Evolutionary conservation across 352 stramenopile species (phyloP).

Genomic region (Phytopythium ostracodes): DNA sequence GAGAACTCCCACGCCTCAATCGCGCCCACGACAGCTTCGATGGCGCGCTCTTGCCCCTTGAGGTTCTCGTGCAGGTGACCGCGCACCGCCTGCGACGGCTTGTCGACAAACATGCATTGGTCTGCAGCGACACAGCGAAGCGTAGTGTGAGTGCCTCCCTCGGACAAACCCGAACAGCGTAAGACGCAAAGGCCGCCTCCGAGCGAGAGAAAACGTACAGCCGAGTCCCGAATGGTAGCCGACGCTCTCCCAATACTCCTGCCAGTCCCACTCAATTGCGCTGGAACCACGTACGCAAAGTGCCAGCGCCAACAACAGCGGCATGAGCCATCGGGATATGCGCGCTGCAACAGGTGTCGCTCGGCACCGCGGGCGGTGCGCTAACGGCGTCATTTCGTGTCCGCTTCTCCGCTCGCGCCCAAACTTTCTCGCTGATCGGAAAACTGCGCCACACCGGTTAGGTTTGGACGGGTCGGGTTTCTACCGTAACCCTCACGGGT

Average conservation of each 20-base stretch:
- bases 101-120: constrained; percentile 69
- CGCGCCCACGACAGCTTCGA: constrained; percentile 61
- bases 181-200: too few relatives aligned
- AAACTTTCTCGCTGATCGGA: constrained; percentile 1
- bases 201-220: constrained; percentile 25
- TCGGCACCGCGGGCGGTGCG: not conserved
- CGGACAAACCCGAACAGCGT: too few relatives aligned
- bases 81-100: constrained; percentile 54
- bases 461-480: not conserved
- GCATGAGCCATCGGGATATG: constrained; percentile 1
- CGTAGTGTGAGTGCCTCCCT: constrained; percentile 6
- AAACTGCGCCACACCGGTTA: too few relatives aligned
- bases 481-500: too few relatives aligned
- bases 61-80: constrained; percentile 49
- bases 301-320: constrained; percentile 14
- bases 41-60: constrained; percentile 56
- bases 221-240: constrained; percentile 46
- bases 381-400: constrained; percentile 1
- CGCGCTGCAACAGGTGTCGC: not conserved
- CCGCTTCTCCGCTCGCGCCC: too few relatives aligned
- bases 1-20: constrained; percentile 84
- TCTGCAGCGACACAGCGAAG: constrained; percentile 23
- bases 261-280: constrained; percentile 19
- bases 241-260: constrained; percentile 34
- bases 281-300: constrained; percentile 4